Evolutionary conservation across 2,329 filamentous ascomycete species (phyloP), one percentile per base, ranked within the genome.

Genomic region (Aspergillus sclerotialis): DNA sequence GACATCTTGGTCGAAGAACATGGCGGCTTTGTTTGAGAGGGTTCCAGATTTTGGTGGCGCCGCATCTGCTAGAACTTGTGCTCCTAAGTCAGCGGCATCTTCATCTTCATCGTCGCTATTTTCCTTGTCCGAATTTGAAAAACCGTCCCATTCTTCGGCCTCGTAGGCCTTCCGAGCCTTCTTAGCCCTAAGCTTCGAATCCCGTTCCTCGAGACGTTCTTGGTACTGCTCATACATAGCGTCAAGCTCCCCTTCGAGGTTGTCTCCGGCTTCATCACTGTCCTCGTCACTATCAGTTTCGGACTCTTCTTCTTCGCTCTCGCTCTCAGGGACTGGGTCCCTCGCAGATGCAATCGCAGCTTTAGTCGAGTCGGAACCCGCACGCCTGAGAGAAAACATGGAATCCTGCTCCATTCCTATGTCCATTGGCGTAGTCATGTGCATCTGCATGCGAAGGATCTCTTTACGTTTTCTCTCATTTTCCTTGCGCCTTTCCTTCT

Each of bases 401-500:
- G 84, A 72, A 29, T 87, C 84, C 61, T 92, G 87, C 56, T 94
- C 92, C 66, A 94, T 76, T 52, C 92, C 92, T 43, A 98, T 94
- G 45, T 98, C 92, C 72, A 87, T 92, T 6, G 92, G 92, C 1
- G 88, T 84, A 2, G 82, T 82, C 92, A 98, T 98, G 65, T 95
- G 82, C 69, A 98, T 79, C 62, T 98, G 92, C 82, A 98, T 83
- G 21, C 92, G 80, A n/a, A 94, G 73, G 40, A 96, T 87, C 45
- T 96, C 92, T 49, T 85, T 92, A 49, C 92, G 85, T 63, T 94
- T 96, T 60, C 80, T 80, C 61, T 98, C 92, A 46, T 98, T 98
- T 40, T 94, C 88, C 50, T 75, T 84, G 45, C 89, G 76, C 47
- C 82, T 78, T 52, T 94, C 84, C 49, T 87, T 82, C 66, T 88